A percentile compares a stretch with the other conserved stretches of the same genome.
These are phyloP conservation scores for Lentinula guzmanii DNA, from an alignment of 768 basidiomycete species.

Conservation along the genomic window DNA sequence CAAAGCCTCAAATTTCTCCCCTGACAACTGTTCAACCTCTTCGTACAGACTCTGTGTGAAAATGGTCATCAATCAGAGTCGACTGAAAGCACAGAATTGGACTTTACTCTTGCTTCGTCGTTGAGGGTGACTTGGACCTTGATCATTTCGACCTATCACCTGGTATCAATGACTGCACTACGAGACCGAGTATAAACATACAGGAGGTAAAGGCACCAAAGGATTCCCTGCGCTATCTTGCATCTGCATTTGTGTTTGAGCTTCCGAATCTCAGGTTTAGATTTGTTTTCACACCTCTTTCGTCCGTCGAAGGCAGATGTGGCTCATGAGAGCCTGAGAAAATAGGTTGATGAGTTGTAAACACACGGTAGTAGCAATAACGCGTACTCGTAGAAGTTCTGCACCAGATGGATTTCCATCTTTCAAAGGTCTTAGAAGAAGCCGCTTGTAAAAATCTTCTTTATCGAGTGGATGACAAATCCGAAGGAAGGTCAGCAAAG, in stretches of 20 bases:
- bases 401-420: conserved; percentile 61
- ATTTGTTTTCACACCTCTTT: conserved; percentile 52
- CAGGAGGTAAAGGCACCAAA: conserved; percentile 72
- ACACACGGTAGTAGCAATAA: background rate
- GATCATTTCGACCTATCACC: conserved; percentile 66
- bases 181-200: conserved; percentile 17
- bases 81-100: background rate
- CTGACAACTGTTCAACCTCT: conserved; percentile 56
- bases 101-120: conserved; percentile 54
- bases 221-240: conserved; percentile 71
- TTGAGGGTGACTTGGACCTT: conserved; percentile 62
- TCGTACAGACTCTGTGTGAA: conserved; percentile 59
- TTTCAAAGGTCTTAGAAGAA: conserved; percentile 74
- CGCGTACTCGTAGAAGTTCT: conserved; percentile 60
- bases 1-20: conserved; percentile 53
- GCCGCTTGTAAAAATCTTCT: conserved; percentile 73
- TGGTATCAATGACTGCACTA: background rate
- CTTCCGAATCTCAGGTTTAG: background rate
- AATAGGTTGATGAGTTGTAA: background rate
- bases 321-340: conserved; percentile 59
- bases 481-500: conserved; percentile 75
- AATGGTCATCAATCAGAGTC: background rate
- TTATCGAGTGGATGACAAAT: conserved; percentile 85
- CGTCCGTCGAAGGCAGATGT: conserved; percentile 74
- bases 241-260: conserved; percentile 46